Percentiles rank a stretch among this genome's conserved stretches.
Evolutionary conservation across 805 yeast genomes (phyloP).

Genomic region (Sugiyamaella floridensis): DNA sequence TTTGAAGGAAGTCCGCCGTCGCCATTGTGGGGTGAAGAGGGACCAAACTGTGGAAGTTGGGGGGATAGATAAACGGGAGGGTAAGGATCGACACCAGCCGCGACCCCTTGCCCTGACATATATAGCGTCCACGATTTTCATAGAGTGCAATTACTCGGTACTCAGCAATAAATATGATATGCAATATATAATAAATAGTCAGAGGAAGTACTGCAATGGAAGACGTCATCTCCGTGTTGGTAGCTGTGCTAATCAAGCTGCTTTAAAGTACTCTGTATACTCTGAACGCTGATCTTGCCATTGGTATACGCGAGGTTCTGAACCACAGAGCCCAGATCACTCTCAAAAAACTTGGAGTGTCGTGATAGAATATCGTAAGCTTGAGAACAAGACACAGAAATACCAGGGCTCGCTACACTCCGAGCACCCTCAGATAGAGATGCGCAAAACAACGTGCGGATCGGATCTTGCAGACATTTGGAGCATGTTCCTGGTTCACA

Average conservation of each 20-base stretch:
- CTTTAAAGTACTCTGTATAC: slow-evolving; percentile 63
- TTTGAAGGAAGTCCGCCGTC: slow-evolving; percentile 65
- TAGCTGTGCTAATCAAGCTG: slow-evolving; percentile 25
- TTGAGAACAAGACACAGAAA: slow-evolving; percentile 68
- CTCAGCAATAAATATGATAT: too few species aligned
- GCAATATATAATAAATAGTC: too few species aligned
- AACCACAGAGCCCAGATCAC: slow-evolving; percentile 57
- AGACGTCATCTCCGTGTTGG: too few species aligned
- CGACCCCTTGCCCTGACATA: background rate
- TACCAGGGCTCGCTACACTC: slow-evolving; percentile 27
- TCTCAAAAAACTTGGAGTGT: slow-evolving; percentile 56
- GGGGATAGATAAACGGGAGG: background rate
- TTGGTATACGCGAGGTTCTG: slow-evolving; percentile 63
- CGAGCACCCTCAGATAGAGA: slow-evolving; percentile 24
- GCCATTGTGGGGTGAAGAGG: slow-evolving; percentile 18
- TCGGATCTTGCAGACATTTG: slow-evolving; percentile 80
- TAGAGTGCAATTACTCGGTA: too few species aligned
- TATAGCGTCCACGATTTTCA: too few species aligned
- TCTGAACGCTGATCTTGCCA: slow-evolving; percentile 70
- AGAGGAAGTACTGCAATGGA: too few species aligned
- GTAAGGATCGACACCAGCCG: background rate
- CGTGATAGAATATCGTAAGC: slow-evolving; percentile 69
- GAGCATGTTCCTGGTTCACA: slow-evolving; percentile 53
- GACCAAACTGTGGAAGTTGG: background rate
- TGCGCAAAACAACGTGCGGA: slow-evolving; percentile 82